Evolutionary conservation across 1,139 yeast genomes (phyloP), one percentile per base, ranked within the genome.

Genomic region (Geotrichum cucujoidarum): DNA sequence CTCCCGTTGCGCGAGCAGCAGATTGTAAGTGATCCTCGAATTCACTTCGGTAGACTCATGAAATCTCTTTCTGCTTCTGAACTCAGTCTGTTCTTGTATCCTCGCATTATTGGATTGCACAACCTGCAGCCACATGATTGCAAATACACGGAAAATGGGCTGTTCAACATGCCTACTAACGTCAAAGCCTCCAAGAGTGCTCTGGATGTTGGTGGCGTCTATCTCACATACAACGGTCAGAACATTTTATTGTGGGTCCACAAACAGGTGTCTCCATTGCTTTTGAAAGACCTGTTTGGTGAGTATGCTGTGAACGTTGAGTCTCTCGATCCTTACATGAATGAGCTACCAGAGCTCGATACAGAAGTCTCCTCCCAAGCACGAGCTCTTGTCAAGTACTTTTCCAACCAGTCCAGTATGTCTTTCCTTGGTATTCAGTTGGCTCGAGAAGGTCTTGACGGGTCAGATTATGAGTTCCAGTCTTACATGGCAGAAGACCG

Each of bases 201-300:
- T 2, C 63, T 78, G 16, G 75, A 80, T 54, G 75, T 74, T 49
- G 89, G 90, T 39, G 95, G 96, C 3, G 90, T 86, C 7, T 88
- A 85, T 64, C 62, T 90, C 44, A 66, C 83, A 31, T 90, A 84
- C 69, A 80, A 86, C 59, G 95, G 96, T 13, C 72, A 70, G 27
- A 63, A 71, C 20, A 72, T 83, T 3, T 73, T 73, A 49, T 70
- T 92, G 32, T 86, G 88, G 82, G 70, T 92, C 33, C 88, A 87
- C 62, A 77, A 78, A 14, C 76, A 79, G 40, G 85, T 87, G 1
- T 82, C 84, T 56, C 80, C 83, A 5, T 66, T 79, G 51, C 70
- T 92, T 31, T 62, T 92, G 25, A 71, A 76, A 54, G 97, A 90
- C 64, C 67, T 92, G 50, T 82, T 90, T 61, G 96, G 95, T 1